phyloP scores from a whole-genome alignment of 805 yeast species.

The Kodamaea hsintzibuensis region DNA sequence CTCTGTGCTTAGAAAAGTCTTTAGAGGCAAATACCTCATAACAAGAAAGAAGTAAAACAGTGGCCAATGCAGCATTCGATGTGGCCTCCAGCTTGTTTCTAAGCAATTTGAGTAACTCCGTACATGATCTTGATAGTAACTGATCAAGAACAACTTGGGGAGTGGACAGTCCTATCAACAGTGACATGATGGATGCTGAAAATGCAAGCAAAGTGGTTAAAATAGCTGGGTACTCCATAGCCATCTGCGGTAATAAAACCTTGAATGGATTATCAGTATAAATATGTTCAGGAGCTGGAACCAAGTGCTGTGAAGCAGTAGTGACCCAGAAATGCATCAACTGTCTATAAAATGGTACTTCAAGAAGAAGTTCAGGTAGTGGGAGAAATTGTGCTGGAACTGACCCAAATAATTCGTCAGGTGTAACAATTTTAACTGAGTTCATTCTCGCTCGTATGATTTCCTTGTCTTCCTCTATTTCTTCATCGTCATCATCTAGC shows the following conservation, averaged over 20 bases:
- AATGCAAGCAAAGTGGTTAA: constrained; percentile 55
- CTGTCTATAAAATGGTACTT: constrained; percentile 61
- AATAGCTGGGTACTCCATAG: constrained; percentile 57
- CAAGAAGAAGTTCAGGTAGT: constrained; percentile 59
- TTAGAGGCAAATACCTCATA: constrained; percentile 50
- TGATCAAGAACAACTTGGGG: constrained; percentile 48
- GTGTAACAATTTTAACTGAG: constrained; percentile 6
- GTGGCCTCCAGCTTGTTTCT: constrained; percentile 53
- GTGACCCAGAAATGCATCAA: constrained; percentile 63
- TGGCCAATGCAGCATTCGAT: constrained; percentile 66
- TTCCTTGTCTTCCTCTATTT: neutral
- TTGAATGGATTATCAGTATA: constrained; percentile 68
- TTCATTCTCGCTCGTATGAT: neutral
- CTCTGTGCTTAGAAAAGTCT: constrained; percentile 55
- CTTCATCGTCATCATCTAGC: constrained; percentile 11
- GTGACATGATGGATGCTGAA: constrained; percentile 34
- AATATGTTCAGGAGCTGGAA: constrained; percentile 60
- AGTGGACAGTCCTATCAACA: constrained; percentile 21
- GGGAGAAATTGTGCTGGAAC: constrained; percentile 36
- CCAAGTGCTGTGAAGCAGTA: constrained; percentile 59
- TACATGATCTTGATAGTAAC: constrained; percentile 55
- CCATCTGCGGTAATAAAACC: constrained; percentile 64
- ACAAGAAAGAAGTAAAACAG: constrained; percentile 58
- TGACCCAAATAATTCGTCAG: constrained; percentile 16
- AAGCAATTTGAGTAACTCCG: constrained; percentile 53